Percentiles rank a stretch among this genome's conserved stretches.
Conservation (phyloP, 2,329 filamentous ascomycete genomes). For the Cladorrhinum sp. region DNA sequence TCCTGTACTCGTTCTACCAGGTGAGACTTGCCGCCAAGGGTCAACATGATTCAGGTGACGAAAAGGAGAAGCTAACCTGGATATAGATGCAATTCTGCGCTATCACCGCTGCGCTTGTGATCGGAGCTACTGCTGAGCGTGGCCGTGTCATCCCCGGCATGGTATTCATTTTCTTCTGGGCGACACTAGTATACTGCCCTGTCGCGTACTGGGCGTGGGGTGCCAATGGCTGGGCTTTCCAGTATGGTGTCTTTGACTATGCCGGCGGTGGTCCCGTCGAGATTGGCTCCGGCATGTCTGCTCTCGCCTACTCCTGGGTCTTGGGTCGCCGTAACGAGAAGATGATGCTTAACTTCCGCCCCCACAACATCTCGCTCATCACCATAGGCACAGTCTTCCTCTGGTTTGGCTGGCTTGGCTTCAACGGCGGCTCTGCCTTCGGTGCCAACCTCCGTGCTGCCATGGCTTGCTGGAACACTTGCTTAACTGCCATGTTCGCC, state of each 20-base stretch:
- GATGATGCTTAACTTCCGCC: slow-evolving; percentile 99
- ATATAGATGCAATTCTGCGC: slow-evolving; percentile 91
- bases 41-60: background rate
- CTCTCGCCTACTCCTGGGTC: slow-evolving; percentile 91
- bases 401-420: slow-evolving; percentile 98
- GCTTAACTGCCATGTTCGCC: slow-evolving; percentile 86
- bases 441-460: slow-evolving; percentile 90
- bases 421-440: slow-evolving; percentile 95
- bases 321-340: slow-evolving; percentile 95
- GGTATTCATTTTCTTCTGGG: slow-evolving; percentile 96
- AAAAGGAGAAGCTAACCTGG: slow-evolving; percentile 8
- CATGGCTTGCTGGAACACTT: slow-evolving; percentile 98
- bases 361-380: slow-evolving; percentile 97
- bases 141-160: slow-evolving; percentile 89
- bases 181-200: slow-evolving; percentile 95
- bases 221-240: slow-evolving; percentile 85
- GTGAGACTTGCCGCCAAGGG: slow-evolving; percentile 40
- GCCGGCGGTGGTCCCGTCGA: slow-evolving; percentile 96
- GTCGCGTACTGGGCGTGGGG: slow-evolving; percentile 98
- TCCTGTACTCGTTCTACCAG: slow-evolving; percentile 94
- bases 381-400: slow-evolving; percentile 92
- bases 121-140: slow-evolving; percentile 90
- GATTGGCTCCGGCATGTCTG: slow-evolving; percentile 89
- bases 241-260: slow-evolving; percentile 91
- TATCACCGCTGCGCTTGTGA: slow-evolving; percentile 85